Conservation (phyloP, 495 filamentous ascomycete species). For the Annulohypoxylon bovei region DNA sequence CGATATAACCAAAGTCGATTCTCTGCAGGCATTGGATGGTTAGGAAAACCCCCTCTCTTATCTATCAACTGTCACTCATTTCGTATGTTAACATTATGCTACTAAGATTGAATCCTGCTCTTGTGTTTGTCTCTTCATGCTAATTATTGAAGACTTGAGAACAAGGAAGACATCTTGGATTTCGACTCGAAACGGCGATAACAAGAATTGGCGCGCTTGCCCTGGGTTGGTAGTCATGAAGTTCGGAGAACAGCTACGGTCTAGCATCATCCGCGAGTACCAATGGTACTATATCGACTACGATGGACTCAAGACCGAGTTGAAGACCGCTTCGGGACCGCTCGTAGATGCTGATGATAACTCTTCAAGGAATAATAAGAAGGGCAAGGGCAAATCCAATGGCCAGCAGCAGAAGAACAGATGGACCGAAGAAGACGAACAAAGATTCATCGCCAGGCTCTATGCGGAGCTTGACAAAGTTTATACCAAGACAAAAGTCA, state of each 20-base stretch:
- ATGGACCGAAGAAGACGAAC: slow-evolving; percentile 95
- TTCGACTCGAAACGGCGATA: slow-evolving; percentile 35
- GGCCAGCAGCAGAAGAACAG: slow-evolving; percentile 57
- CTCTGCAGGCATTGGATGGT: slow-evolving; percentile 12
- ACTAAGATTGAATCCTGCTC: neutral
- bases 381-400: slow-evolving; percentile 63
- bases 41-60: neutral
- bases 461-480: slow-evolving; percentile 96
- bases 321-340: slow-evolving; percentile 76
- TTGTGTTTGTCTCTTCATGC: slow-evolving; percentile 45
- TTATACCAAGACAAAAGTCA: slow-evolving; percentile 94
- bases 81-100: slow-evolving; percentile 22
- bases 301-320: slow-evolving; percentile 86
- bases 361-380: slow-evolving; percentile 47
- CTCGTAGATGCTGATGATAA: slow-evolving; percentile 41
- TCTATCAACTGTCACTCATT: slow-evolving; percentile 19
- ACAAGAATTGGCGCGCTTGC: slow-evolving; percentile 42
- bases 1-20: slow-evolving; percentile 14
- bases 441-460: slow-evolving; percentile 82
- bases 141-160: slow-evolving; percentile 62
- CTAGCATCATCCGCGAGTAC: slow-evolving; percentile 93
- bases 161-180: slow-evolving; percentile 49
- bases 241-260: slow-evolving; percentile 95
- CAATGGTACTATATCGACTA: slow-evolving; percentile 98
- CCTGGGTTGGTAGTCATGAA: slow-evolving; percentile 68